Evolutionary conservation across 2,329 filamentous ascomycete genomes (phyloP).

Genomic region (Pestalotiopsis sp.): DNA sequence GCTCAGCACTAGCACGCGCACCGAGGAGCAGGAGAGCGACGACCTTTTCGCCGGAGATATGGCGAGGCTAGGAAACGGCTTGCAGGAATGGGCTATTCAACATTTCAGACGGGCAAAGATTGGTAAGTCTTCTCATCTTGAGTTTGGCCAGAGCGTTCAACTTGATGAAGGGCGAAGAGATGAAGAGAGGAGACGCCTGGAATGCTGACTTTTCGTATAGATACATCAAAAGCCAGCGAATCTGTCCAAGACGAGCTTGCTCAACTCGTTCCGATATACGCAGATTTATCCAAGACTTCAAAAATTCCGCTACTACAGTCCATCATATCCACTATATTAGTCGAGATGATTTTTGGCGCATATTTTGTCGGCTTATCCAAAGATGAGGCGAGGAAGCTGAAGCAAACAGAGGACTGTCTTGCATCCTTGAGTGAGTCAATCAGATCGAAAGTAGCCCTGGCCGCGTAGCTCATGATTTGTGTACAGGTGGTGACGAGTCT

Average conservation of each 20-base stretch:
- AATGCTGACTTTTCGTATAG: neutral
- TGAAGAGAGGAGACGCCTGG: neutral
- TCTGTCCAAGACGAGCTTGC: slow-evolving; percentile 39
- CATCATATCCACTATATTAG: slow-evolving; percentile 60
- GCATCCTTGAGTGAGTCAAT: slow-evolving; percentile 41
- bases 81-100: slow-evolving; percentile 76
- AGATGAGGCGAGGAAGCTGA: slow-evolving; percentile 54
- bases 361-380: slow-evolving; percentile 66
- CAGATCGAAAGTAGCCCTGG: slow-evolving; percentile 13
- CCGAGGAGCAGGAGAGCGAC: slow-evolving; percentile 65
- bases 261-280: slow-evolving; percentile 59
- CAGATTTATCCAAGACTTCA: slow-evolving; percentile 53
- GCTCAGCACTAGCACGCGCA: slow-evolving; percentile 68
- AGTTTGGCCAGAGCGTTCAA: neutral
- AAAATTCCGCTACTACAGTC: slow-evolving; percentile 68
- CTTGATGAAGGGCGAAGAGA: neutral
- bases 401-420: slow-evolving; percentile 51
- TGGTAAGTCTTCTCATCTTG: slow-evolving; percentile 38
- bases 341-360: slow-evolving; percentile 62
- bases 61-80: slow-evolving; percentile 63
- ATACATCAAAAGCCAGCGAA: slow-evolving; percentile 33
- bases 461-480: slow-evolving; percentile 18
- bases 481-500: slow-evolving; percentile 49
- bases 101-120: slow-evolving; percentile 68
- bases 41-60: slow-evolving; percentile 67